Base-by-base conservation (phyloP, 768 basidiomycete genomes). In the Lyophyllum semitale region DNA sequence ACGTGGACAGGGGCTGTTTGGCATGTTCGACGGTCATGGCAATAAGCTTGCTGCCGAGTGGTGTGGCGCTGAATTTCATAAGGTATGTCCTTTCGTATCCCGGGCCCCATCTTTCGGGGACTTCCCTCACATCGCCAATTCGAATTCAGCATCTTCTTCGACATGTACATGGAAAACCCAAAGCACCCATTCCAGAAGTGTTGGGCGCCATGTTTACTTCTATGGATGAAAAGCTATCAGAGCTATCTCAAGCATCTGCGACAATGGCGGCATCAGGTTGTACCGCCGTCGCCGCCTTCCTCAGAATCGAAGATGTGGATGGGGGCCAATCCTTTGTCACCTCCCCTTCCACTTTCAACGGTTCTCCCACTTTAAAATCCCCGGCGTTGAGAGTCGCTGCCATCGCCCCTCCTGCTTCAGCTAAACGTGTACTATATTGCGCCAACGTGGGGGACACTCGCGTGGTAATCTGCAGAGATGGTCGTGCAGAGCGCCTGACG, bases 41-140 rank as follows among this genome's bases (percentile, higher is more conserved):
- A 60, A 60, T 23, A 60, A 60, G 46, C 52, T 60, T 5, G 55
- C 55, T 25, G 59, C 59, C 8, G 55, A 60, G 30, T 60, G 59
- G 59, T 48, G 55, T 49, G 59, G 59, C 17, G 53, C 52, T 5
- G 59, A 60, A 54, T 60, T 60, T 7, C 55, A 60, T 40, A 57
- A 60, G 45, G 59, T 60, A 52, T 27, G 51, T 42, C 17, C 29
- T 12, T 30, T 8, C 11, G 33, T 43, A n/a, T 30, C 15, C 55
- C 43, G 43, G 7, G 38, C n/a, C 17, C 29, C 15, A 8, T 41
- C 25, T 20, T 45, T 27, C 43, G 43, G 42, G 22, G 42, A 43
- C 32, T 30, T 41, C 38, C 35, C 59, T 59, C 27, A 56, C 38
- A 23, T 30, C 3, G 44, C 29, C 11, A 13, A 35, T 35, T 27